Evolutionary conservation across 2,329 filamentous ascomycete genomes (phyloP), one percentile per base, ranked within the genome.

Genomic region (Hymenoscyphus albidus): DNA sequence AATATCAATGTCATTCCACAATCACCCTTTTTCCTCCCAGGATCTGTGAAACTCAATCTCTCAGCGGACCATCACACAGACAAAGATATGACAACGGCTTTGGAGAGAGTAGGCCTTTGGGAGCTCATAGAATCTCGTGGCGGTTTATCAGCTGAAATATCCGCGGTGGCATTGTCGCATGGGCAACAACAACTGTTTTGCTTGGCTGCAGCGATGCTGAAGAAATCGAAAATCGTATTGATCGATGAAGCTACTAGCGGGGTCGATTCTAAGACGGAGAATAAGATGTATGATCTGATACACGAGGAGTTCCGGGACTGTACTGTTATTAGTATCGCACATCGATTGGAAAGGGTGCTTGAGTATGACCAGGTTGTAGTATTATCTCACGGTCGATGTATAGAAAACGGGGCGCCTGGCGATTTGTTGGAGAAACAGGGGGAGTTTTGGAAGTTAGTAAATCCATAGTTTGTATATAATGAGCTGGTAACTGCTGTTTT

Each of bases 1-100:
- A 88, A 90, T 58, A 93, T 98, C 71, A 96, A 93, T 0, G 97
- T 97, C 77, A 93, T 98, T 62, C 94, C 94, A 18, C 94, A 98
- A 79, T 94, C 97, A 74, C 93, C 91, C 62, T 96, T 93, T 0
- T 81, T 97, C 0, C 96, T 97, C 78, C 91, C 87, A 35, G 93
- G 93, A 69, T 96, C 92, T 0, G 89, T 97, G 65, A 86, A 93
- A 66, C 91, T 82, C 75, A 98, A 98, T 74, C 82, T 97, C 27
- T 93, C 97, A 74, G 94, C 94, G 13, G 16, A 44, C 7, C 78
- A 89, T 38, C 95, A 93, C 77, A 91, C 88, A 0, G 92, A 97
- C 71, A 90, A 93, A 65, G 85, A 96, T 69, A 18, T 14, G 13
- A 18, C 5, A 5, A 10, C 32, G 1, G 58, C 39, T 14, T 39